Conservation (phyloP, 805 yeast species). For the Barnettozyma sp. region DNA sequence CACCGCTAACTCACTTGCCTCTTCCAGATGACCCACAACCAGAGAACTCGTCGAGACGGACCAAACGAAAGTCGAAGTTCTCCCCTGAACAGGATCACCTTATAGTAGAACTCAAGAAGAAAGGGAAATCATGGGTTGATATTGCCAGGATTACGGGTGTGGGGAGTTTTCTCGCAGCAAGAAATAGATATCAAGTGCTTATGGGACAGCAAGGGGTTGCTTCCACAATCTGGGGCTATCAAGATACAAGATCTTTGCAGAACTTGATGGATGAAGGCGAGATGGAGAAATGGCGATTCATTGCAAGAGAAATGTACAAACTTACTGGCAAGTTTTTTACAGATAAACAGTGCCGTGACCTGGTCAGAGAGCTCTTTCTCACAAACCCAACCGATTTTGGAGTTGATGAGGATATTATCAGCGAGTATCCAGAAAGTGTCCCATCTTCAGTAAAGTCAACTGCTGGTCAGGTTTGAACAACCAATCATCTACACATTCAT, state of each 20-base stretch:
- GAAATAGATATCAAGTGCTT: slow-evolving; percentile 72
- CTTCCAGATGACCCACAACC: slow-evolving; percentile 37
- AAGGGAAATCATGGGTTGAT: slow-evolving; percentile 67
- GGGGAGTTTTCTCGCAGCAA: slow-evolving; percentile 62
- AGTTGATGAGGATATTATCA: slow-evolving; percentile 39
- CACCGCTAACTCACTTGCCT: slow-evolving; percentile 21
- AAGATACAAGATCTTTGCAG: slow-evolving; percentile 46
- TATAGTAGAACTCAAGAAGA: slow-evolving; percentile 53
- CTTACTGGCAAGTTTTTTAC: slow-evolving; percentile 42
- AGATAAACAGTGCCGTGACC: slow-evolving; percentile 47
- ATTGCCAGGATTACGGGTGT: slow-evolving; percentile 61
- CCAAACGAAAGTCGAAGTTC: slow-evolving; percentile 62
- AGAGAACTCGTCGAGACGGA: slow-evolving; percentile 40
- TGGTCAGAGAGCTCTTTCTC: slow-evolving; percentile 47
- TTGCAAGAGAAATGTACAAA: slow-evolving; percentile 56
- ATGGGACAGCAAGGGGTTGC: slow-evolving; percentile 83
- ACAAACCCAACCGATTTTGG: slow-evolving; percentile 52
- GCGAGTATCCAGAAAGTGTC: slow-evolving; percentile 22
- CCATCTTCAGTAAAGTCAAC: not conserved
- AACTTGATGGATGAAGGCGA: slow-evolving; percentile 61
- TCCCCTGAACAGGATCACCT: slow-evolving; percentile 59
- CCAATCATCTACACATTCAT: not conserved
- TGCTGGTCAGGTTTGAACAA: not conserved
- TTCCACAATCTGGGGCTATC: slow-evolving; percentile 52
- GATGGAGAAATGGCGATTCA: slow-evolving; percentile 57